phyloP scores from a whole-genome alignment of 805 yeast genomes.

The Candida khao-thaluensis region DNA sequence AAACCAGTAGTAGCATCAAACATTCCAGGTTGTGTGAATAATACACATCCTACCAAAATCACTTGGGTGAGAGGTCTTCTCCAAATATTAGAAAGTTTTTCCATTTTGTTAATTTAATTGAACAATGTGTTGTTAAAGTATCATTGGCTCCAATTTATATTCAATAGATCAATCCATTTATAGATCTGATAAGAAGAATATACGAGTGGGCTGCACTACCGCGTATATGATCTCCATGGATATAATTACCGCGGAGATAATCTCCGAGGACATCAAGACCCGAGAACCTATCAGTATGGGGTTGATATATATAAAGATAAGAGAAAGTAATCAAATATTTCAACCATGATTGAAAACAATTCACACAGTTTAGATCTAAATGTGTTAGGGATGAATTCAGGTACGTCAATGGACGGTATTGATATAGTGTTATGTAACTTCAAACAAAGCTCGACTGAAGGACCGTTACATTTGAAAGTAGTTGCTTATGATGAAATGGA shows the following conservation, averaged over 20 bases:
- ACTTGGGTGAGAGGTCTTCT: constrained; percentile 13
- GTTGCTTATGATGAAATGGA: constrained; percentile 15
- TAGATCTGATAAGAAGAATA: too few species aligned
- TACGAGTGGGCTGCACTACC: not conserved
- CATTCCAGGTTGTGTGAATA: constrained; percentile 14
- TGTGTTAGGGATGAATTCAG: constrained; percentile 14
- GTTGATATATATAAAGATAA: too few species aligned
- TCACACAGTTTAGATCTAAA: constrained; percentile 7
- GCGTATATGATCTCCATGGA: not conserved
- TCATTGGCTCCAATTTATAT: constrained; percentile 1
- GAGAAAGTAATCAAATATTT: too few species aligned
- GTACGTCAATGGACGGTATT: constrained; percentile 18
- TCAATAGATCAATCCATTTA: not conserved
- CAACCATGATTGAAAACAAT: not conserved
- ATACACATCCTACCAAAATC: constrained; percentile 10
- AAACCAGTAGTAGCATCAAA: constrained; percentile 13
- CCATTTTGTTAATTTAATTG: too few species aligned
- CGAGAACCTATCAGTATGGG: too few species aligned
- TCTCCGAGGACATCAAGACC: constrained; percentile 4
- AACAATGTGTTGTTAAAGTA: too few species aligned
- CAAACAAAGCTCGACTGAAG: constrained; percentile 9
- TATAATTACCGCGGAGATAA: constrained; percentile 2
- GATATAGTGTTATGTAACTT: constrained; percentile 16
- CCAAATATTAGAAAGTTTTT: constrained; percentile 3
- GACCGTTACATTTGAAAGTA: constrained; percentile 13